Evolutionary conservation across 805 yeast genomes (phyloP).

Genomic region (Candida montana): DNA sequence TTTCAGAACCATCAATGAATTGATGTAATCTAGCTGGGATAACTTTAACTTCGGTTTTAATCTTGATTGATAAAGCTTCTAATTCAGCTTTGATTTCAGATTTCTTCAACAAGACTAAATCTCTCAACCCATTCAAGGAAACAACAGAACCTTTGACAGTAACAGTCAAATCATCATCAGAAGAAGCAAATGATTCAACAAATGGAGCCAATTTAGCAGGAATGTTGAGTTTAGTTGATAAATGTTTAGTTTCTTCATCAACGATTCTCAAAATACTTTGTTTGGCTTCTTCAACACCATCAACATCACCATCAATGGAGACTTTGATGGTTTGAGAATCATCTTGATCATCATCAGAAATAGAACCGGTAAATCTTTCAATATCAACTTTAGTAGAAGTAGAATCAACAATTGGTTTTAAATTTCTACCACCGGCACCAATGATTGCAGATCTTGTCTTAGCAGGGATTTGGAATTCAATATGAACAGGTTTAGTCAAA

Average conservation of each 20-base stretch:
- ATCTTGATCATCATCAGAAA: conserved; percentile 54
- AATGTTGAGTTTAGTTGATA: conserved; percentile 46
- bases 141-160: conserved; percentile 38
- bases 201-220: conserved; percentile 28
- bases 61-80: conserved; percentile 36
- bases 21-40: conserved; percentile 69
- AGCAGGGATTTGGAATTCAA: conserved; percentile 65
- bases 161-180: conserved; percentile 24
- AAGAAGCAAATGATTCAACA: conserved; percentile 27
- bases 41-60: conserved; percentile 49
- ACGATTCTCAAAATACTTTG: conserved; percentile 66
- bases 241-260: conserved; percentile 61
- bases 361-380: conserved; percentile 38
- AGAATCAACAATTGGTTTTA: conserved; percentile 70
- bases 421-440: conserved; percentile 80
- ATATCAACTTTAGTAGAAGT: conserved; percentile 70
- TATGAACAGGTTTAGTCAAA: conserved; percentile 67
- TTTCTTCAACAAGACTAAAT: conserved; percentile 51
- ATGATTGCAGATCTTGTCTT: conserved; percentile 72
- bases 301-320: conserved; percentile 75
- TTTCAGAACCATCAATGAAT: conserved; percentile 52
- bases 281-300: conserved; percentile 75
- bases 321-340: conserved; percentile 41
- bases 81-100: conserved; percentile 42
- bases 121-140: conserved; percentile 66